Conservation (phyloP, 192 early-diverging fungal species). For the Coemansia erecta region DNA sequence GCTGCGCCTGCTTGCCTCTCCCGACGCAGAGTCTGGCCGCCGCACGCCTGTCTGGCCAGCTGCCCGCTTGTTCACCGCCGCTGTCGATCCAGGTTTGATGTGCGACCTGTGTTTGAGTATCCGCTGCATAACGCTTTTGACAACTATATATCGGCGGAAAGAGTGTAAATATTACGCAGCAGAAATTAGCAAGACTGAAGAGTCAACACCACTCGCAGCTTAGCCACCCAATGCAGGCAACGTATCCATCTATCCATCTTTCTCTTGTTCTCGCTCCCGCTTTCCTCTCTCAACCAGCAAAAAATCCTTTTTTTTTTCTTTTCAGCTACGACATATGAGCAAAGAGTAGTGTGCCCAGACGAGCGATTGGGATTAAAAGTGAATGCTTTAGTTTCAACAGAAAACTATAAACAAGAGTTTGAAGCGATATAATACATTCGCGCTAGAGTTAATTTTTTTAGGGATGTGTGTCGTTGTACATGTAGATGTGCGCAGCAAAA, state of each 20-base stretch:
- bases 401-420: not conserved
- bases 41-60: not conserved
- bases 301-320: too few relatives aligned
- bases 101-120: slow-evolving; percentile 26
- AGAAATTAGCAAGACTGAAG: not conserved
- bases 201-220: too few relatives aligned
- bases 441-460: slow-evolving; percentile 13
- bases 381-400: slow-evolving; percentile 5
- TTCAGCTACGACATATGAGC: not conserved
- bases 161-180: not conserved
- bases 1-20: slow-evolving; percentile 21
- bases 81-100: not conserved
- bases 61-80: not conserved
- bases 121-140: slow-evolving; percentile 32
- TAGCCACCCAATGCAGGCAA: too few relatives aligned
- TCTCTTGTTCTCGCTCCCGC: not conserved
- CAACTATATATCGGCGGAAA: slow-evolving; percentile 16
- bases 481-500: not conserved
- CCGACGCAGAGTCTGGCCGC: slow-evolving; percentile 4
- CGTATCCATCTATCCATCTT: not conserved
- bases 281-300: not conserved
- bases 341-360: not conserved
- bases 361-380: slow-evolving; percentile 7
- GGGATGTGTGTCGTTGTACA: not conserved
- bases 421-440: slow-evolving; percentile 53